These are phyloP conservation scores for Apiospora kogelbergensis DNA, from an alignment of 2,329 filamentous ascomycete genomes.

Conservation along the genomic window DNA sequence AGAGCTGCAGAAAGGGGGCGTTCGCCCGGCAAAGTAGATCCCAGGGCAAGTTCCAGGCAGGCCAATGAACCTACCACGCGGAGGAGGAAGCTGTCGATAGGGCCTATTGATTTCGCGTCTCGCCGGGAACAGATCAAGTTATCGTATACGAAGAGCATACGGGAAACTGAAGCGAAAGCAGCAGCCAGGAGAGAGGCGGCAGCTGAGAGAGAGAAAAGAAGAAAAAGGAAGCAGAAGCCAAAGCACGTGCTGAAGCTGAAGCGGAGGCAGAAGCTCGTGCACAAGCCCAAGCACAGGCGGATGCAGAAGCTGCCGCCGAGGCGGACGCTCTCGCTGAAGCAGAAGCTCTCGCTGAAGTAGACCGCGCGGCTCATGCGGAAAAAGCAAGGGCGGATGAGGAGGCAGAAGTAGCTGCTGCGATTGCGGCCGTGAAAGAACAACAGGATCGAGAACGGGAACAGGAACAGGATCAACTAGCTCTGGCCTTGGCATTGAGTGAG, in stretches of 20 bases:
- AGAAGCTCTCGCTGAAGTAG: conserved; percentile 1
- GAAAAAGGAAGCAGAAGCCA: conserved; percentile 35
- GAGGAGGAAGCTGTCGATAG: conserved; percentile 60
- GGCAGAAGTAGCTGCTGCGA: conserved; percentile 4
- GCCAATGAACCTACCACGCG: conserved; percentile 38
- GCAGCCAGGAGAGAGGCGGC: conserved; percentile 47
- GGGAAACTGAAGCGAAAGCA: conserved; percentile 66
- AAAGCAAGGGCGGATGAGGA: conserved; percentile 30
- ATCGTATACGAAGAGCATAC: conserved; percentile 81
- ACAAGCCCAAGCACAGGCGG: conserved; percentile 29
- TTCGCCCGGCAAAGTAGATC: conserved; percentile 36
- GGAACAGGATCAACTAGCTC: neutral
- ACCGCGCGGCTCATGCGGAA: conserved; percentile 13
- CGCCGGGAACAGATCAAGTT: conserved; percentile 79
- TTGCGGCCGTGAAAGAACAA: neutral
- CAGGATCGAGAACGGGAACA: conserved; percentile 2
- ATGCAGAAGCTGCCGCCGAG: conserved; percentile 15
- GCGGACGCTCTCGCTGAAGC: conserved; percentile 8
- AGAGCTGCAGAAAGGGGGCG: conserved; percentile 60
- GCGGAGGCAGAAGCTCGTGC: conserved; percentile 34
- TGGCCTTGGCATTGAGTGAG: conserved; percentile 1
- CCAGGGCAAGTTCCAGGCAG: conserved; percentile 23
- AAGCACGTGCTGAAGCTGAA: conserved; percentile 22
- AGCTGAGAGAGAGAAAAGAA: conserved; percentile 53
- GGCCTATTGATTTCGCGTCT: conserved; percentile 82